Conservation (phyloP, 2,329 filamentous ascomycete species). For the Samsoniella hepiali region DNA sequence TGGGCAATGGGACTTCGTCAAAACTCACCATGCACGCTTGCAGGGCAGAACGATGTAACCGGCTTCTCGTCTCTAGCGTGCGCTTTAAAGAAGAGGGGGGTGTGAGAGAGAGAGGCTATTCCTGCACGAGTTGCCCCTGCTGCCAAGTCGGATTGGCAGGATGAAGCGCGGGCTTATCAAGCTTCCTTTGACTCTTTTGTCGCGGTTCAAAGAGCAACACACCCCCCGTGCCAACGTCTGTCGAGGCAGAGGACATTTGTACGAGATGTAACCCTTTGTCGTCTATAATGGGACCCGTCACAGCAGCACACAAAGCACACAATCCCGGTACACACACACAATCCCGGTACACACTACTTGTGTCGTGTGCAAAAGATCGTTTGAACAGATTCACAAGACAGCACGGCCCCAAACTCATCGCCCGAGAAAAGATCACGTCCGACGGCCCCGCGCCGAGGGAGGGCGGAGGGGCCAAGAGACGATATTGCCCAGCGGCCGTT, state of each 20-base stretch:
- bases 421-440: background rate
- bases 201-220: background rate
- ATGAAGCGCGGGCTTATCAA: constrained; percentile 2
- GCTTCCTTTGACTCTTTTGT: background rate
- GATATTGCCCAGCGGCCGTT: background rate
- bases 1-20: too few species aligned
- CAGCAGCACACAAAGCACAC: too few species aligned
- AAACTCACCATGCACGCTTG: too few species aligned
- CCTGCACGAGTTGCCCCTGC: too few species aligned
- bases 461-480: background rate
- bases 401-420: too few species aligned
- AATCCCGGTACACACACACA: too few species aligned
- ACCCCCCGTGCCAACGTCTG: background rate
- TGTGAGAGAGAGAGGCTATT: background rate
- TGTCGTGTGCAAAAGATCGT: too few species aligned
- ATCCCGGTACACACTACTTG: too few species aligned
- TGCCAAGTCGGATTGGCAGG: background rate
- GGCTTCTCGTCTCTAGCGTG: too few species aligned
- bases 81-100: background rate
- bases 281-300: too few species aligned
- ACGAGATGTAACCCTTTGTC: too few species aligned
- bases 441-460: background rate
- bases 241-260: background rate
- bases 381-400: background rate
- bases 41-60: too few species aligned